Base-by-base conservation (phyloP, 106 monocot species). In the Hemerocallis citrina region DNA sequence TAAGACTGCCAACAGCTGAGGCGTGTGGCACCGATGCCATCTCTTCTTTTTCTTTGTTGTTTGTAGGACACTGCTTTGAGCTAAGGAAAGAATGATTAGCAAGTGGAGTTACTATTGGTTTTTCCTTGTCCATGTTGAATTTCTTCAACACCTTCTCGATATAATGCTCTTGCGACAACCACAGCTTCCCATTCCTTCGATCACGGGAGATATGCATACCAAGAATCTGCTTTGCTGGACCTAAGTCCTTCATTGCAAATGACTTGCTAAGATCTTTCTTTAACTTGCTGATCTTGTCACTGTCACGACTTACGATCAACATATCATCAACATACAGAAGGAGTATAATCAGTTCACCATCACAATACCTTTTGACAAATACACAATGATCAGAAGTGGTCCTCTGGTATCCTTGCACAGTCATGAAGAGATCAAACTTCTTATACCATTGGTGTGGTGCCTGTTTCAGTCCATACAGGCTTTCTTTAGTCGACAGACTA, bases 141-240 rank as follows among this genome's bases (percentile, higher is more conserved):
- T 20, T 45, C n/a, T 17, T 3, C 4, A 45, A 9, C 45, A 45
- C 45, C 8, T 45, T 45, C 1, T 45, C 45, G 8, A 45, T 17
- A 20, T 45, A 45, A 1, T 19, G 16, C 2, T 45, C 45, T 17
- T n/a, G 45, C 20, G 17, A 45, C 17, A 45, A 1, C 56, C 56
- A 41, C 7, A 24, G 9, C 17, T 14, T 30, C 21, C 29, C 41
- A 8, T 2, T 14, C 28, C 22, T 39, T 11, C 28, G 12, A 41
- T 68, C 57, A 43, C 68, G 19, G 45, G 40, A 24, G 40, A 55
- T 68, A 3, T 19, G 31, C 67, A 68, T 68, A 22, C 67, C 28
- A 1, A 68, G 13, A 17, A 68, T 68, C 30, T 68, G 27, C 22
- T 34, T 6, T 45, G 20, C 15, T 13, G 39, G 33, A 6, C 68